Base-by-base conservation (phyloP, 768 basidiomycete species). In the Clitopilus hobsonii region DNA sequence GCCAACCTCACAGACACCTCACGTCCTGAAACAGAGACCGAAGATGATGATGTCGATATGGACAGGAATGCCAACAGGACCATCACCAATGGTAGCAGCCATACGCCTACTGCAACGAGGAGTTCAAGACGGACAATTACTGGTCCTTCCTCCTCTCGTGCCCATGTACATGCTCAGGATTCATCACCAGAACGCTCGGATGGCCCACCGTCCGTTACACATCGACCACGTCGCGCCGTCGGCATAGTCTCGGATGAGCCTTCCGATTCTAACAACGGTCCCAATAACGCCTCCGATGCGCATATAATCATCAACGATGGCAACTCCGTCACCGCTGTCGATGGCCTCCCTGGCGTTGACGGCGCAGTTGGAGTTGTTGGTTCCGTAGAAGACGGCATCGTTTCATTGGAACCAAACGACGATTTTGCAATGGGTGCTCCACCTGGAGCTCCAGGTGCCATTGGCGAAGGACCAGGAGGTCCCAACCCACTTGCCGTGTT, bases 371-470 rank as follows among this genome's bases (percentile, higher is more conserved):
- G 61, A 0, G 81, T 76, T 0, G 74, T 70, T 4, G 81, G 80
- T 7, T 80, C 82, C 0, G 86, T 89, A 13, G 88, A 89, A 53
- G 88, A 88, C 56, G 89, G 86, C 1, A 84, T 91, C 36, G 89
- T 89, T 6, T 82, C 82, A 2, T 69, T 91, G 38, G 88, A 90
- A 36, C 79, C 82, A n/a, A 91, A 91, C 58, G 91, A 94, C 61
- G 89, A 90, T 67, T 89, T 93, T 60, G 89, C 87, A 5, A 90
- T 92, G 86, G 91, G 91, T 48, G 91, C 91, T 0, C 91, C 91
- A 1, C 92, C 92, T 7, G 91, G 91, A 32, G 91, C 92, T 0
- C 91, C 91, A 0, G 91, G 91, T 50, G 91, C 91, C 0, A 83
- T 89, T 49, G 41, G 41, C 8, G 41, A 45, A 18, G n/a, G 11